These are phyloP conservation scores for Trichoderma lentiforme DNA, from an alignment of 2,329 filamentous ascomycete genomes.

Conservation along the genomic window DNA sequence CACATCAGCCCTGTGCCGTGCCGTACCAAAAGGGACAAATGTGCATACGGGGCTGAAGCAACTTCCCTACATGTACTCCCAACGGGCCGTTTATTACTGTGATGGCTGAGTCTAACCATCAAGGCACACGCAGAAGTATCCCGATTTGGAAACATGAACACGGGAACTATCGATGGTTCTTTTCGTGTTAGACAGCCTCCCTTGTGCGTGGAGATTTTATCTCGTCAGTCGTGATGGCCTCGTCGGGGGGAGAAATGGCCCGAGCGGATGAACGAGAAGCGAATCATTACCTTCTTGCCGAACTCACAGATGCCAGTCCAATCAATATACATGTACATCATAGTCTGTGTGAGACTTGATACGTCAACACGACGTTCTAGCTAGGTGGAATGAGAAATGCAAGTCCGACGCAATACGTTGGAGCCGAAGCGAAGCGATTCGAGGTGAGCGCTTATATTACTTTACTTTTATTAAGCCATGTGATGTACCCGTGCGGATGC, in stretches of 20 bases:
- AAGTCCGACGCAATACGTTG: background rate
- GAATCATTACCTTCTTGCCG: no score
- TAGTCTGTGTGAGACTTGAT: background rate
- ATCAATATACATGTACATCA: background rate
- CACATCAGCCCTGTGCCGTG: constrained; percentile 2
- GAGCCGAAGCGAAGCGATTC: constrained; percentile 4
- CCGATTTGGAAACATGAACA: background rate
- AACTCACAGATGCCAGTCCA: no score
- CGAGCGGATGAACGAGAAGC: background rate
- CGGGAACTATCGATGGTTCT: background rate
- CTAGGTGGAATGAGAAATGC: background rate
- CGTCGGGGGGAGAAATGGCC: background rate
- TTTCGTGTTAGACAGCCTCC: background rate
- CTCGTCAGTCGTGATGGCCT: background rate
- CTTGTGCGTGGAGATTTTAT: background rate
- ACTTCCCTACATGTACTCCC: background rate
- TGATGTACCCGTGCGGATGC: background rate
- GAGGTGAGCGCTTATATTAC: background rate
- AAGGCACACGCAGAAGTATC: background rate
- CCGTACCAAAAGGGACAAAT: background rate
- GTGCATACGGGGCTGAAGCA: background rate
- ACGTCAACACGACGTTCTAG: background rate
- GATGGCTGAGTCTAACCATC: background rate
- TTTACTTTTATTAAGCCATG: background rate
- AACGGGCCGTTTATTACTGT: background rate